Evolutionary conservation across 495 filamentous ascomycete species (phyloP), one percentile per base, ranked within the genome.

Genomic region (Hypoxylon rickii): DNA sequence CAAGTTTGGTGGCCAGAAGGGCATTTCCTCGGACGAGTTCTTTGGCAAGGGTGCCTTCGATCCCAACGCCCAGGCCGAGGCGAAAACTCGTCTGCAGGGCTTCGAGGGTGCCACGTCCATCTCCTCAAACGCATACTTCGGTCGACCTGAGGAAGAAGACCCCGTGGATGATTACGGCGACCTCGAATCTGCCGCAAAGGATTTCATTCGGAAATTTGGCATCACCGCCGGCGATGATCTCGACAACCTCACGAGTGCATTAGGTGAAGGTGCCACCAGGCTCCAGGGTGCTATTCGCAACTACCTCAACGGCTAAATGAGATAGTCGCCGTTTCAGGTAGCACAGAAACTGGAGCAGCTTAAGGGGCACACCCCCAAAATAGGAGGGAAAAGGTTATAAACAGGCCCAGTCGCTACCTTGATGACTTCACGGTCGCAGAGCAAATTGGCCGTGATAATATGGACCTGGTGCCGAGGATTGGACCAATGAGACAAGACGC

Each of bases 1-100:
- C 79, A 93, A 92, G 67, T 98, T 98, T 59, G 94, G 92, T 49
- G 72, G 69, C 44, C 94, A 98, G 74, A 97, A 96, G 78, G 89
- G 88, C 69, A 98, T 98, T 61, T 96, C 92, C 1, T 96, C 90
- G 2, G 94, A 98, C 73, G 94, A 98, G 64, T 97, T 96, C 77
- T 98, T 98, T 69, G 91, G 92, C 51, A 93, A 92, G 63, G 89
- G 90, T 19, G 73, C 80, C 42, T 97, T 87, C 67, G 90, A 98
- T 61, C 84, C 92, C 21, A 74, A 76, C 26, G 85, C 87, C 3
- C 87, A 92, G 65, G 79, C 86, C 36, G 92, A 97, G 76, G 92
- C 94, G 43, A 92, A 94, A 74, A 76, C 81, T 10, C 84, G 94
- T 11, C 83, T 98, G 33, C 85, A 89, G 70, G 86, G 91, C 16